A percentile compares a stretch with the other conserved stretches of the same genome.
Evolutionary conservation across 2,329 filamentous ascomycete genomes (phyloP).

Genomic region (Calonectria multiphialidica): DNA sequence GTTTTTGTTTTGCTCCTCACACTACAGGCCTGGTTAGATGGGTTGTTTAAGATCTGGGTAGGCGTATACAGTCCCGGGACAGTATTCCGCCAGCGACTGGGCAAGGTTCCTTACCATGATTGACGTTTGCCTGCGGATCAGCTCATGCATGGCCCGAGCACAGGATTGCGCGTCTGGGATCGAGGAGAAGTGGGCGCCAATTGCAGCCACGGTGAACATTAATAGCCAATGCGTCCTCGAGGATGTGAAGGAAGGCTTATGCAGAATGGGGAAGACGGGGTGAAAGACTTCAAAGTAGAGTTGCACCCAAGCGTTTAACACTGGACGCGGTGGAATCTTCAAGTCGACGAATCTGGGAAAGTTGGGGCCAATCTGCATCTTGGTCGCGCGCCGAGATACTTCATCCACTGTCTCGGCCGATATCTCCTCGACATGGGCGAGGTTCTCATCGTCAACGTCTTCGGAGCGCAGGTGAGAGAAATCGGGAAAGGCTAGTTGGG

Average conservation of each 20-base stretch:
- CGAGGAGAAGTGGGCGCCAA: conserved; percentile 2
- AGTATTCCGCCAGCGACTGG: not conserved
- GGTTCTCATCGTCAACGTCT: conserved; percentile 1
- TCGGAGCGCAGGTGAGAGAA: not conserved
- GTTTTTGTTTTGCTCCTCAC: conserved; percentile 3
- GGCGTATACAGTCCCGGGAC: not conserved
- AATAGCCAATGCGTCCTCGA: conserved; percentile 2
- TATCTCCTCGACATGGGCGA: not conserved
- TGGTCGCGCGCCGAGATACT: not conserved
- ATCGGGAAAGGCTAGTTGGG: not conserved
- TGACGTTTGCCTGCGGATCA: conserved; percentile 2
- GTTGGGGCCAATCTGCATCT: not conserved
- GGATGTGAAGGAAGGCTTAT: not conserved
- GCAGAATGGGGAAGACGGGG: not conserved
- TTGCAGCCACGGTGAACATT: not conserved
- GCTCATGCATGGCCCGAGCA: not conserved
- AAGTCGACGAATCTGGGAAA: not conserved
- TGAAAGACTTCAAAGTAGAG: conserved; percentile 2
- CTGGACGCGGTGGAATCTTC: not conserved
- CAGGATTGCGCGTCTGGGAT: not conserved
- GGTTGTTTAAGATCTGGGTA: not conserved
- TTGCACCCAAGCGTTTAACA: conserved; percentile 7
- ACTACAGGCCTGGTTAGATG: not conserved
- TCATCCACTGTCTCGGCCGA: not conserved
- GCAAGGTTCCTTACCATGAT: not conserved